Evolutionary conservation across 495 filamentous ascomycete species (phyloP).

Genomic region (Pyrenopolyporus hunteri): DNA sequence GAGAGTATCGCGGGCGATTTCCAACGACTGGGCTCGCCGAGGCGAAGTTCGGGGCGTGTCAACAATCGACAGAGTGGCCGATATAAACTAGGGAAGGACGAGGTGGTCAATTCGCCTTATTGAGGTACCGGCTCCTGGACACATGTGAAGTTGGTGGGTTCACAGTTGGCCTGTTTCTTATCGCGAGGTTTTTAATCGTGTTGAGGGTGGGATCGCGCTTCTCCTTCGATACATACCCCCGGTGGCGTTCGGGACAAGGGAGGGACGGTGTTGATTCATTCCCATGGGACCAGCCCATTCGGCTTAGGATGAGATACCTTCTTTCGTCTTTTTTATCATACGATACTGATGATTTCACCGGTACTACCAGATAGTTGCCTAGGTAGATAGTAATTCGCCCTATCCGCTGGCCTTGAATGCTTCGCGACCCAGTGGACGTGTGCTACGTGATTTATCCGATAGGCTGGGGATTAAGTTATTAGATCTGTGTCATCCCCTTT

Average conservation of each 20-base stretch:
- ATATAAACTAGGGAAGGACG: slow-evolving; percentile 69
- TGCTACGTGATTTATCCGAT: too few species aligned
- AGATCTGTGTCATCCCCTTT: too few species aligned
- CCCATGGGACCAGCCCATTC: slow-evolving; percentile 4
- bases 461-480: too few species aligned
- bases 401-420: slow-evolving; percentile 1
- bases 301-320: slow-evolving; percentile 37
- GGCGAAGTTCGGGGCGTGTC: slow-evolving; percentile 54
- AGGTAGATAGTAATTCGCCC: slow-evolving; percentile 22
- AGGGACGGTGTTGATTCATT: slow-evolving; percentile 15
- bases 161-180: slow-evolving; percentile 5
- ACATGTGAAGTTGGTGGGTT: neutral
- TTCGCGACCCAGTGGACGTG: too few species aligned
- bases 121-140: slow-evolving; percentile 41
- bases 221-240: slow-evolving; percentile 33
- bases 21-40: slow-evolving; percentile 52
- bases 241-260: slow-evolving; percentile 22
- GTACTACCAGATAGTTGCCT: neutral
- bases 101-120: slow-evolving; percentile 86
- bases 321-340: neutral
- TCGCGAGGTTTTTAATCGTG: slow-evolving; percentile 5
- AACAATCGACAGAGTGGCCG: slow-evolving; percentile 57
- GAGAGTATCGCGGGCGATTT: slow-evolving; percentile 79
- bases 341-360: slow-evolving; percentile 13
- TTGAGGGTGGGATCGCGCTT: slow-evolving; percentile 5